Conservation (phyloP, 768 basidiomycete species). For the Termitomyces bulborhizus region DNA sequence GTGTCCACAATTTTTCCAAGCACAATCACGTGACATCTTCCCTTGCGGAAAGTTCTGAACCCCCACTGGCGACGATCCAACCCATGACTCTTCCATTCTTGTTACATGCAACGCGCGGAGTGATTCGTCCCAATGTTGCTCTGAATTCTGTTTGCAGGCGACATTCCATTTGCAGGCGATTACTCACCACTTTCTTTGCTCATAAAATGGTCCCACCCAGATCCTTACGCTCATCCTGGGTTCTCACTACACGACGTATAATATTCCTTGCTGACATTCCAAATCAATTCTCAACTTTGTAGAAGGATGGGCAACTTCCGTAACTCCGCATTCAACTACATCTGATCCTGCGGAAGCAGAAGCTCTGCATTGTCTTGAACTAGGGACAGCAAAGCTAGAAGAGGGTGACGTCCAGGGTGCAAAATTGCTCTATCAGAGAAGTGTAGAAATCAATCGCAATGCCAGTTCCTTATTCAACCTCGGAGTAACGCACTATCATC, state of each 20-base stretch:
- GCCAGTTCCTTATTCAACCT: constrained; percentile 84
- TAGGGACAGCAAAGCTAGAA: constrained; percentile 79
- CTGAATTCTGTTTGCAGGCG: neutral
- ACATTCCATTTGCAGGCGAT: constrained; percentile 13
- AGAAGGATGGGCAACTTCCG: constrained; percentile 75
- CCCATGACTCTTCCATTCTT: constrained; percentile 17
- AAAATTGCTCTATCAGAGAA: constrained; percentile 70
- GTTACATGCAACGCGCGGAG: constrained; percentile 13
- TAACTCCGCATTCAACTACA: constrained; percentile 74
- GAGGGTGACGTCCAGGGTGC: constrained; percentile 81
- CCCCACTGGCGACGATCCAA: neutral
- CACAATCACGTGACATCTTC: constrained; percentile 11
- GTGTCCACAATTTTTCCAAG: constrained; percentile 7
- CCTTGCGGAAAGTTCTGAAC: neutral
- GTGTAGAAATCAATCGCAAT: constrained; percentile 72
- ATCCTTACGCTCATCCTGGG: constrained; percentile 14
- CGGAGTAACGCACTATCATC: constrained; percentile 85
- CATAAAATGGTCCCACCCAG: constrained; percentile 17
- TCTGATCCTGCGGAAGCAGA: constrained; percentile 80
- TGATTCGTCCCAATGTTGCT: neutral
- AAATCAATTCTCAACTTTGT: neutral
- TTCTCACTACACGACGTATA: constrained; percentile 22
- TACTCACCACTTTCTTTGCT: constrained; percentile 7
- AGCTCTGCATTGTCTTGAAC: constrained; percentile 72
- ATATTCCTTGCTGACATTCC: constrained; percentile 4